phyloP scores from a whole-genome alignment of 2,329 filamentous ascomycete genomes.

The Aspergillus sp. region DNA sequence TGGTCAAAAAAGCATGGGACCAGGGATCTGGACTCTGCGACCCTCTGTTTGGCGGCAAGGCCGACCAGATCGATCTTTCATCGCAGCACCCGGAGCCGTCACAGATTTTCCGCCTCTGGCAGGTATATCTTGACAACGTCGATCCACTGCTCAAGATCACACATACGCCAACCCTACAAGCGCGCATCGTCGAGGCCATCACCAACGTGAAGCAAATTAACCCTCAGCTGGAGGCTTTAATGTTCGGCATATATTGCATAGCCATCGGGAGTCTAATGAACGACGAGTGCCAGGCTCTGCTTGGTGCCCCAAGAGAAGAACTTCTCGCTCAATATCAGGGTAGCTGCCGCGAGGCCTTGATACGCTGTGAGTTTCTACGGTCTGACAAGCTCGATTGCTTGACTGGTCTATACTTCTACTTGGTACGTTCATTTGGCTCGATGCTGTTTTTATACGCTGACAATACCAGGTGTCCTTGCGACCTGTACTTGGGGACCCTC shows the following conservation, averaged over 20 bases:
- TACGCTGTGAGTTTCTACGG: constrained; percentile 45
- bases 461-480: constrained; percentile 55
- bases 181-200: constrained; percentile 63
- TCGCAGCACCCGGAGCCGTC: constrained; percentile 62
- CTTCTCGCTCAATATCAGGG: constrained; percentile 45
- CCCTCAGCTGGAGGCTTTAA: constrained; percentile 62
- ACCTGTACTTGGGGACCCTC: constrained; percentile 58
- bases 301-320: constrained; percentile 39
- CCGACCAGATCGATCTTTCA: constrained; percentile 45
- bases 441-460: constrained; percentile 20
- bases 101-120: constrained; percentile 61
- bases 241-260: constrained; percentile 66
- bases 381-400: constrained; percentile 46
- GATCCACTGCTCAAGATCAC: constrained; percentile 68
- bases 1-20: constrained; percentile 50
- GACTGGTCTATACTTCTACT: constrained; percentile 55
- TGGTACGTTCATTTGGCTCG: constrained; percentile 41
- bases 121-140: constrained; percentile 68
- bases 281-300: constrained; percentile 51
- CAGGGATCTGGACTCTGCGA: constrained; percentile 42
- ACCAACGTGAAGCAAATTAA: constrained; percentile 55
- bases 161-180: constrained; percentile 65
- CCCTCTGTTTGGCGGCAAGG: constrained; percentile 54
- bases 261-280: constrained; percentile 57
- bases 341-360: constrained; percentile 49